These are phyloP conservation scores for Pestalotiopsis sp. DNA, from an alignment of 2,329 filamentous ascomycete species.

Conservation along the genomic window DNA sequence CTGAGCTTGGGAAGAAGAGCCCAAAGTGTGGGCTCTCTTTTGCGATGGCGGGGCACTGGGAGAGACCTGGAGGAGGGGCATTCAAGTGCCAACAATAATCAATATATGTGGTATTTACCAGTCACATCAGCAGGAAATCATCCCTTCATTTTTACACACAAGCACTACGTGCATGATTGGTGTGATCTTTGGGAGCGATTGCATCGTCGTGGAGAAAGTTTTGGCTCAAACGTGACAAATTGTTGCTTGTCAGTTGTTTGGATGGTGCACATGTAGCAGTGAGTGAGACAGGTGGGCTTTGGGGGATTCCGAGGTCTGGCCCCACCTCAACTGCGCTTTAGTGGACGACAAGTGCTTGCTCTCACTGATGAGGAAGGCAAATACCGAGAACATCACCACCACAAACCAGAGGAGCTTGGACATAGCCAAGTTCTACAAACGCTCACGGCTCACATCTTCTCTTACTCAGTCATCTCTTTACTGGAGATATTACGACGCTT, in stretches of 20 bases:
- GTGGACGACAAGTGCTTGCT: not conserved
- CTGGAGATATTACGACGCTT: not conserved
- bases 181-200: not conserved
- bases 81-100: not conserved
- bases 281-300: not conserved
- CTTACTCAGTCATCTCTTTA: not conserved
- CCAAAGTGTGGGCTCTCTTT: not conserved
- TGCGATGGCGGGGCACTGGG: not conserved
- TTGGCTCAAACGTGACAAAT: not conserved
- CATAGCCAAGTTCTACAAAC: not conserved
- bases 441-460: not conserved
- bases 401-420: not conserved
- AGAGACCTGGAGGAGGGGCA: not conserved
- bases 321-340: not conserved
- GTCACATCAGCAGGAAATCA: not conserved
- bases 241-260: not conserved
- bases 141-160: not conserved
- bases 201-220: not conserved
- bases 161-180: not conserved
- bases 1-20: not conserved
- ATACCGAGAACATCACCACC: not conserved
- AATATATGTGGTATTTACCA: not conserved
- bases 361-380: too few species aligned
- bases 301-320: not conserved
- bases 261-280: not conserved